Percentiles rank a stretch among this genome's conserved stretches.
Conservation (phyloP, 768 basidiomycete genomes). For the Rhodotorula graminis region DNA sequence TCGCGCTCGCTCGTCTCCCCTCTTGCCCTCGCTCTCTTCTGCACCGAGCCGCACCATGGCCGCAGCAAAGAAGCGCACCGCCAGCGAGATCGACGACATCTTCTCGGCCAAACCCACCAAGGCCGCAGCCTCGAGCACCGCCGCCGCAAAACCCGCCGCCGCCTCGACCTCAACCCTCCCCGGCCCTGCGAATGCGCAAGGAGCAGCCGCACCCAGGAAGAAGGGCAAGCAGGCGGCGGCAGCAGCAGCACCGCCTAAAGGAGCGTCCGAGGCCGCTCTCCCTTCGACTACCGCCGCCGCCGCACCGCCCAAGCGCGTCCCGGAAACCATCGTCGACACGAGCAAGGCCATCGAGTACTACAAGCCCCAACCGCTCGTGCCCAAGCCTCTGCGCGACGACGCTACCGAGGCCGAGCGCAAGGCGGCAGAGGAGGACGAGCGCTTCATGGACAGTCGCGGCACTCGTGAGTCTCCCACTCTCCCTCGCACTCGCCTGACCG, state of each 20-base stretch:
- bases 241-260: not conserved
- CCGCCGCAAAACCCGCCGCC: not conserved
- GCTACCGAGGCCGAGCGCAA: constrained; percentile 25
- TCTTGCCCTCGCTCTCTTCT: not conserved
- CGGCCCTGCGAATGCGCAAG: not conserved
- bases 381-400: constrained; percentile 11
- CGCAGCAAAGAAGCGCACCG: constrained; percentile 15
- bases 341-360: constrained; percentile 28
- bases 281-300: not conserved
- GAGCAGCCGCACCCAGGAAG: not conserved
- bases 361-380: not conserved
- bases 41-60: not conserved
- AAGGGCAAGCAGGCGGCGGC: constrained; percentile 15
- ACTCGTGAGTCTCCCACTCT: constrained; percentile 7
- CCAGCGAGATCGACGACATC: constrained; percentile 39
- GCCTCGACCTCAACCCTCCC: not conserved
- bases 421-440: constrained; percentile 29
- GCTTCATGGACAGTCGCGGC: constrained; percentile 37
- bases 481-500: no score
- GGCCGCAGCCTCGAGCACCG: not conserved
- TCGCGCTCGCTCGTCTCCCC: not conserved
- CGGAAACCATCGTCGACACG: constrained; percentile 32
- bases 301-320: constrained; percentile 12
- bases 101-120: constrained; percentile 31
- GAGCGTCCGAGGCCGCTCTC: not conserved